Evolutionary conservation across 768 basidiomycete species (phyloP), one percentile per base, ranked within the genome.

Genomic region (Mycena galericulata): DNA sequence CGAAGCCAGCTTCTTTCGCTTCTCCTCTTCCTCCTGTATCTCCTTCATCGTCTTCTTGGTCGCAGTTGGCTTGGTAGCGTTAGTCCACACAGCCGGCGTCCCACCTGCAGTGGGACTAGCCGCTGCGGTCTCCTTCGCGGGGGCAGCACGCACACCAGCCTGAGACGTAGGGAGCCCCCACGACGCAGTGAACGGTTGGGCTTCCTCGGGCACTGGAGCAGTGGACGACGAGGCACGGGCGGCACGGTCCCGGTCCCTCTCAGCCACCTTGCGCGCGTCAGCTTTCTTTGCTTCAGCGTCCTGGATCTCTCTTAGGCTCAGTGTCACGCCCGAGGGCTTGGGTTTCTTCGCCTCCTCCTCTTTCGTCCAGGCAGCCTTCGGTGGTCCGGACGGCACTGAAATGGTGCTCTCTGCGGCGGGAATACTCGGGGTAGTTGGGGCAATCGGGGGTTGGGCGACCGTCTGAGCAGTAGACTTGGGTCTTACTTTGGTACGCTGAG

Each of bases 21-120:
- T 88, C 79, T 97, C 95, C 76, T 99, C 98, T 74, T 99, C 98
- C 79, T 99, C 97, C 76, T 97, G 95, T 43, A 99, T 99, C 83
- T 99, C 96, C 83, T 97, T 98, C 91, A 99, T 92, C 2, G 94
- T 94, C 85, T 96, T 98, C 85, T 95, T 97, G 9, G 86, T 77
- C 3, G 83, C 76, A 12, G 82, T 81, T 9, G 85, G 78, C 75
- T 89, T 90, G 27, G 79, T 80, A 18, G 87, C 81, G 73, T 85
- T 89, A 12, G 90, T 92, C 95, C 96, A 97, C 22, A 94, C 95
- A 18, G 89, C 86, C 34, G 87, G 40, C 17, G 73, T 67, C 34
- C 62, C 57, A 14, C 50, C 65, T 67, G 62, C 67, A 10, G 73
- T 54, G 3, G 63, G 68, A 15, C 74, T 69, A 12, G 76, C 53